phyloP scores from a whole-genome alignment of 805 yeast genomes.

The Huiozyma naganishii region DNA sequence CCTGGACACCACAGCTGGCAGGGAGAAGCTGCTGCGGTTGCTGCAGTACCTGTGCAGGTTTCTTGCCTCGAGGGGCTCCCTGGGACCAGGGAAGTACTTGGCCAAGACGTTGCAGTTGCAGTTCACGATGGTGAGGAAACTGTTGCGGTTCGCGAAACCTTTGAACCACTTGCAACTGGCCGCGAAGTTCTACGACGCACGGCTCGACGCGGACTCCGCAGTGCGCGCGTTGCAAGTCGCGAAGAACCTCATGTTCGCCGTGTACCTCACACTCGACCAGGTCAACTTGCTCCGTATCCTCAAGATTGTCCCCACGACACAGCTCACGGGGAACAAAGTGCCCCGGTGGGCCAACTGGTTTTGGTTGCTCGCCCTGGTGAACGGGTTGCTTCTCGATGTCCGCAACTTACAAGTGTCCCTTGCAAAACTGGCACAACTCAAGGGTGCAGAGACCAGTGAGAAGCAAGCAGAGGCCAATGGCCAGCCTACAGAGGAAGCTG shows the following conservation, averaged over 20 bases:
- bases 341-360: slow-evolving; percentile 53
- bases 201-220: slow-evolving; percentile 46
- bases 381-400: slow-evolving; percentile 50
- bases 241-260: slow-evolving; percentile 51
- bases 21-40: slow-evolving; percentile 53
- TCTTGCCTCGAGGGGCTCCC: slow-evolving; percentile 40
- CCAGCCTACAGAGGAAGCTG: slow-evolving; percentile 20
- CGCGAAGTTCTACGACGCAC: slow-evolving; percentile 54
- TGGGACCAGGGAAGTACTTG: slow-evolving; percentile 31
- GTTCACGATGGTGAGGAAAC: slow-evolving; percentile 66
- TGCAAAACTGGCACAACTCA: background rate
- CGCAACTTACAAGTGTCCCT: slow-evolving; percentile 40
- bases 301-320: slow-evolving; percentile 41
- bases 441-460: background rate
- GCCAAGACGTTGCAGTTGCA: slow-evolving; percentile 50
- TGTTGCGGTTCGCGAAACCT: slow-evolving; percentile 76
- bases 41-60: slow-evolving; percentile 75
- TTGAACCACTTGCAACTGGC: slow-evolving; percentile 62
- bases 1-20: slow-evolving; percentile 57
- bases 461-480: background rate
- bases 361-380: slow-evolving; percentile 66
- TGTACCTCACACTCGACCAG: slow-evolving; percentile 54
- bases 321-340: slow-evolving; percentile 36
- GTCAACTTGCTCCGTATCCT: slow-evolving; percentile 42
- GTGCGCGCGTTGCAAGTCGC: slow-evolving; percentile 26